Conservation (phyloP, 768 basidiomycete species). For the Gelatoporia subvermispora region DNA sequence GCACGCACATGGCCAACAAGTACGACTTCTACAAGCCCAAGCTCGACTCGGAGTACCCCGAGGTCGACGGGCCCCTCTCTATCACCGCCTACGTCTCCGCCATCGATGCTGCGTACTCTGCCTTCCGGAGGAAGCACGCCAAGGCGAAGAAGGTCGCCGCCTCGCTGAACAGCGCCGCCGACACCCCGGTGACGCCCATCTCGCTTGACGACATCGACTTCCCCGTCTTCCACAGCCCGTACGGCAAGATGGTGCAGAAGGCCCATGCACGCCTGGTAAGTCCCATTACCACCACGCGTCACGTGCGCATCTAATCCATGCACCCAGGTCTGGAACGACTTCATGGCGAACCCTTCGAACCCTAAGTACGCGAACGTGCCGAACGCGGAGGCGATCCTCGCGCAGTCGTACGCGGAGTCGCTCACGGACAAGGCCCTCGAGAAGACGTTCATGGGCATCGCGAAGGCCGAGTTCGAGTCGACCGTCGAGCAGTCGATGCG, state of each 20-base stretch:
- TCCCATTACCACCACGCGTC: background rate
- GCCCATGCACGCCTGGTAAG: constrained; percentile 81
- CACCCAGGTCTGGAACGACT: constrained; percentile 73
- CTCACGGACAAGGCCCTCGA: constrained; percentile 94
- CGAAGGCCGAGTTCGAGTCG: constrained; percentile 68
- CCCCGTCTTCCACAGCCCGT: constrained; percentile 94
- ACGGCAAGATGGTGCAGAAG: constrained; percentile 98
- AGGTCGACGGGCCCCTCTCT: constrained; percentile 95
- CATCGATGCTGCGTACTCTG: constrained; percentile 82
- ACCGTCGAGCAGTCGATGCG: constrained; percentile 81
- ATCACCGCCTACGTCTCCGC: constrained; percentile 94
- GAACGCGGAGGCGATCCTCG: constrained; percentile 64
- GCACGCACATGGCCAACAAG: constrained; percentile 94
- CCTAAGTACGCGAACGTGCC: constrained; percentile 68
- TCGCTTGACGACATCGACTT: constrained; percentile 86
- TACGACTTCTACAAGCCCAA: constrained; percentile 99
- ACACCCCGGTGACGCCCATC: constrained; percentile 43
- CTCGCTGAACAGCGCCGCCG: constrained; percentile 28
- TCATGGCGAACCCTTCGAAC: constrained; percentile 68
- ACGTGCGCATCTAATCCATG: background rate
- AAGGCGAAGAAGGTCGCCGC: constrained; percentile 50
- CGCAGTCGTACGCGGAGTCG: constrained; percentile 63
- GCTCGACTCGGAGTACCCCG: constrained; percentile 91
- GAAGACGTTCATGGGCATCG: constrained; percentile 84
- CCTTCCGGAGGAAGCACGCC: constrained; percentile 78